These are phyloP conservation scores for Trypanosoma brucei DNA, from an alignment of 208 protist genomes.

Conservation along the genomic window DNA sequence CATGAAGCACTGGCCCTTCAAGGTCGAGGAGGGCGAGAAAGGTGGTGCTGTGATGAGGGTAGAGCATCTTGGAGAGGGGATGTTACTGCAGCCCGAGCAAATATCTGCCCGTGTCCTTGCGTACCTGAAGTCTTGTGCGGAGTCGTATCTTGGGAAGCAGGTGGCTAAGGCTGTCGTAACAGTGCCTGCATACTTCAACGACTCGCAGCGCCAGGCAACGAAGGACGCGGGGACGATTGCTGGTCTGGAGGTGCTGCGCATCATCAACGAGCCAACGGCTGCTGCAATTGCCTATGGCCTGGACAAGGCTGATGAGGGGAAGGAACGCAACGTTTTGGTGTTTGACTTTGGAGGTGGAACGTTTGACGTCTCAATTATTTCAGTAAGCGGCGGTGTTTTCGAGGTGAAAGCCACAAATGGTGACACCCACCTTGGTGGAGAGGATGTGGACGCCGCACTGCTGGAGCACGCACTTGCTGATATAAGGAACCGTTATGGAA, in stretches of 20 bases:
- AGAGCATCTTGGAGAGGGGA: conserved; percentile 65
- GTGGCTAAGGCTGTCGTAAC: conserved; percentile 96
- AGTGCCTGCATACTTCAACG: conserved; percentile 97
- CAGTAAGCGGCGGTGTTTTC: conserved; percentile 97
- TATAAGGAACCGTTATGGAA: conserved; percentile 90
- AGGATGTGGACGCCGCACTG: conserved; percentile 54
- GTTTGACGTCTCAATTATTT: conserved; percentile 97
- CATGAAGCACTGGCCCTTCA: conserved; percentile 94
- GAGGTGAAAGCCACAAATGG: conserved; percentile 97
- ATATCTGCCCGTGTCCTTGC: conserved; percentile 95
- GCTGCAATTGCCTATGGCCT: conserved; percentile 97
- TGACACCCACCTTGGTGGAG: conserved; percentile 98
- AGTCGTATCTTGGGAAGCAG: conserved; percentile 91
- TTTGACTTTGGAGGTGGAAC: conserved; percentile 97
- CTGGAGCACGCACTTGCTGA: conserved; percentile 93
- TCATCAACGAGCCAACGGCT: conserved; percentile 98
- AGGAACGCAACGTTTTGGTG: conserved; percentile 83
- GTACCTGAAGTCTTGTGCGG: conserved; percentile 91
- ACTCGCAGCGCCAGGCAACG: conserved; percentile 95
- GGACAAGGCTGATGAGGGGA: conserved; percentile 70
- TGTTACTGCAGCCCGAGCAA: conserved; percentile 94
- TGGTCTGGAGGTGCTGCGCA: conserved; percentile 93
- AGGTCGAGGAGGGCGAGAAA: conserved; percentile 53
- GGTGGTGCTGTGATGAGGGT: conserved; percentile 49
- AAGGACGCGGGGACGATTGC: conserved; percentile 96